phyloP scores from a whole-genome alignment of 176 grass and related monocot species.

The Triticum monococcum region DNA sequence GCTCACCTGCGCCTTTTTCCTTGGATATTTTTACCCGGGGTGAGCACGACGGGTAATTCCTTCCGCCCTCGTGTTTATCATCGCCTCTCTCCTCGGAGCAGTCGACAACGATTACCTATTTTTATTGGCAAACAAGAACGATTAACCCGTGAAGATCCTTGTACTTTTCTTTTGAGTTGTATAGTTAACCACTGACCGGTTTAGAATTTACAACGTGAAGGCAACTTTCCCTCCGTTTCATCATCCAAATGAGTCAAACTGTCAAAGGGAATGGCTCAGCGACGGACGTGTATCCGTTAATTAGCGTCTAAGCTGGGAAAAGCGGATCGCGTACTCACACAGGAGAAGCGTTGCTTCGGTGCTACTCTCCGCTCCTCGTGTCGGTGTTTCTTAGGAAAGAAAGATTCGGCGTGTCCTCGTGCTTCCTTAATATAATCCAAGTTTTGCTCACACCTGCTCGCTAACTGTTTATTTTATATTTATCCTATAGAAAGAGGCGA shows the following conservation, averaged over 20 bases:
- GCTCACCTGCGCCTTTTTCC: no score
- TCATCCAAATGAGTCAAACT: no score
- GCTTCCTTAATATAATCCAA: not conserved
- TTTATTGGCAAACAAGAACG: no score
- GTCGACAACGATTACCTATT: no score
- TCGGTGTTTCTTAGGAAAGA: not conserved
- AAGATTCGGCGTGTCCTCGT: not conserved
- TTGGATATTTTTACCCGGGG: not conserved
- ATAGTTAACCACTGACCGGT: no score
- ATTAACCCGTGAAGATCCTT: no score
- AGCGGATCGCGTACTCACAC: not conserved
- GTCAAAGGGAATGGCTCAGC: no score
- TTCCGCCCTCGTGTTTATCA: not conserved
- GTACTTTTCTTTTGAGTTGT: no score
- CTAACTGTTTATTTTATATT: not conserved
- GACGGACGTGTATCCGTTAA: not conserved
- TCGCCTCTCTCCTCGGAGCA: not conserved
- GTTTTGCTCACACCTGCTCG: not conserved
- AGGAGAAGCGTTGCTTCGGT: not conserved
- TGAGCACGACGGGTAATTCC: not conserved
- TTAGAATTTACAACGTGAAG: no score
- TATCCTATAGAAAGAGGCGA: no score
- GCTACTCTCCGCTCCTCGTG: not conserved
- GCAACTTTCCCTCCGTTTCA: no score
- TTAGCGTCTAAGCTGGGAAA: not conserved